These are phyloP conservation scores for Lasiosphaeria miniovina DNA, from an alignment of 495 filamentous ascomycete species.

Conservation along the genomic window DNA sequence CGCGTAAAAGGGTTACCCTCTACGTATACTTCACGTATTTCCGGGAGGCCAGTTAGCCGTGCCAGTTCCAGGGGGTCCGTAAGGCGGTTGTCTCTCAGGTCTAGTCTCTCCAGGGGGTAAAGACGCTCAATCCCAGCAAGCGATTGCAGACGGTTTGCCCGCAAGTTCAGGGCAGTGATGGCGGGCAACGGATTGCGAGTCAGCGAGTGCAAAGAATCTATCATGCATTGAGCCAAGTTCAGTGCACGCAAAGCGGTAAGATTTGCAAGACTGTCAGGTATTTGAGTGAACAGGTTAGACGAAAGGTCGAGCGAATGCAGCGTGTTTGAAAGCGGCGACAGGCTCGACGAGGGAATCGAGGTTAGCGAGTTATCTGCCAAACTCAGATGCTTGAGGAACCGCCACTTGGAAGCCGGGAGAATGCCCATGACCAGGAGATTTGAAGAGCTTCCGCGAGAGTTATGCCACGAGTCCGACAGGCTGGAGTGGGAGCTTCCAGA, in stretches of 20 bases:
- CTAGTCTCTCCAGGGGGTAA: constrained; percentile 81
- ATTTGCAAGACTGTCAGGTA: constrained; percentile 82
- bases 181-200: constrained; percentile 84
- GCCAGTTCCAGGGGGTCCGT: constrained; percentile 88
- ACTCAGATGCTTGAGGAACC: constrained; percentile 86
- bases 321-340: constrained; percentile 78
- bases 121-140: constrained; percentile 89
- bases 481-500: constrained; percentile 93
- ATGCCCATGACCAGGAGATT: constrained; percentile 64
- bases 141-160: constrained; percentile 82
- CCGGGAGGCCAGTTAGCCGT: constrained; percentile 82
- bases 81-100: constrained; percentile 87
- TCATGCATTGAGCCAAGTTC: constrained; percentile 96
- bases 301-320: constrained; percentile 90
- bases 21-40: constrained; percentile 90
- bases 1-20: constrained; percentile 85
- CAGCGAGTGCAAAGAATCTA: constrained; percentile 87
- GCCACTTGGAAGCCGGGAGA: constrained; percentile 84
- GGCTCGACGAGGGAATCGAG: constrained; percentile 65
- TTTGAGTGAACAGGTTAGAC: constrained; percentile 82
- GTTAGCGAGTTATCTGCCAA: constrained; percentile 89
- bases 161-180: constrained; percentile 88
- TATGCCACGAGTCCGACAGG: constrained; percentile 65
- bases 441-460: constrained; percentile 62
- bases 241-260: constrained; percentile 80